phyloP scores from a whole-genome alignment of 108 stramenopile genomes.

The Fistulifera solaris region DNA sequence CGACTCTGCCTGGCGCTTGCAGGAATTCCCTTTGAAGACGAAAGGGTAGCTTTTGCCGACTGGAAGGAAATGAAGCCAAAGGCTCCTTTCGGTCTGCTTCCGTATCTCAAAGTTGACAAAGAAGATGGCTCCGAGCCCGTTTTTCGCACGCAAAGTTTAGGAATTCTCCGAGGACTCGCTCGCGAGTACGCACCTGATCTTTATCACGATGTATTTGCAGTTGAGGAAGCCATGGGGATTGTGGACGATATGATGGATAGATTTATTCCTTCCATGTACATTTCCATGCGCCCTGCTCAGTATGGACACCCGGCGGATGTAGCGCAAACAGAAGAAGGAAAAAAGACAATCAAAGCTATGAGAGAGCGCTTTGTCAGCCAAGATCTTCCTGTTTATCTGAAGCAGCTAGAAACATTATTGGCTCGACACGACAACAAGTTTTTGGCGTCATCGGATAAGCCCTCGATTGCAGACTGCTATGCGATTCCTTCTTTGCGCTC shows the following conservation, averaged over 20 bases:
- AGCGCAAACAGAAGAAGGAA: slow-evolving; percentile 37
- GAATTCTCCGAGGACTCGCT: slow-evolving; percentile 51
- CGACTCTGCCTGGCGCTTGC: not conserved
- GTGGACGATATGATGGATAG: slow-evolving; percentile 42
- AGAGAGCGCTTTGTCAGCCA: slow-evolving; percentile 33
- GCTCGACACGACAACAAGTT: not conserved
- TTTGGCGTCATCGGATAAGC: slow-evolving; percentile 25
- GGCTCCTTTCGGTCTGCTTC: slow-evolving; percentile 54
- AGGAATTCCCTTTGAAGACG: slow-evolving; percentile 28
- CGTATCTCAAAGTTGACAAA: slow-evolving; percentile 48
- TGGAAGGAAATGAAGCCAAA: slow-evolving; percentile 56
- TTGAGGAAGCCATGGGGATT: slow-evolving; percentile 55
- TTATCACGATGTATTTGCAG: slow-evolving; percentile 37
- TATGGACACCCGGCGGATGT: slow-evolving; percentile 46
- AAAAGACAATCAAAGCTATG: slow-evolving; percentile 36
- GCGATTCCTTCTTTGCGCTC: slow-evolving; percentile 23
- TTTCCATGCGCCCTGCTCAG: slow-evolving; percentile 39
- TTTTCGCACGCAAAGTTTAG: slow-evolving; percentile 35
- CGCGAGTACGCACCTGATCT: slow-evolving; percentile 18
- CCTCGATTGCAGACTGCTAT: slow-evolving; percentile 65
- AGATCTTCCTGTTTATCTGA: slow-evolving; percentile 41
- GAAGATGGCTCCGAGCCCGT: slow-evolving; percentile 14
- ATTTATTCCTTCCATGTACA: slow-evolving; percentile 32
- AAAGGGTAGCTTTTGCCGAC: slow-evolving; percentile 32
- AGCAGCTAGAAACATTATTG: slow-evolving; percentile 13